phyloP scores from a whole-genome alignment of 805 yeast genomes.

The Spathaspora arborariae region DNA sequence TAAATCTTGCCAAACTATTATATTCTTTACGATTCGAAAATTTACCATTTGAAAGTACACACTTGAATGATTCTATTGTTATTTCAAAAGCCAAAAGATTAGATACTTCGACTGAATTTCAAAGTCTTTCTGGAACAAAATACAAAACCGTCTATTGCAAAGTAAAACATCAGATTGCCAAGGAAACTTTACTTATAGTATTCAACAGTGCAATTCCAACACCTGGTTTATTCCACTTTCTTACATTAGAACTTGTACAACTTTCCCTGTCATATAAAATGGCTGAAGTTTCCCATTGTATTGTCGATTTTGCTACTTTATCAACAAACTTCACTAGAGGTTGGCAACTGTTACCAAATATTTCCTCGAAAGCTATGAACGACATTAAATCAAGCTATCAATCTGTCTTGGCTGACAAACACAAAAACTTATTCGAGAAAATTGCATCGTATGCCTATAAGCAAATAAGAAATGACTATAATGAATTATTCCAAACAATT shows the following conservation, averaged over 20 bases:
- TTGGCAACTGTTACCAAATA: not conserved
- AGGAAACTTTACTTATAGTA: not conserved
- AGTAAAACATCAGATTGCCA: not conserved
- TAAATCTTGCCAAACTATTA: not conserved
- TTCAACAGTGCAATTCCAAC: not conserved
- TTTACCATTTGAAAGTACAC: not conserved
- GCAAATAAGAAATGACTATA: not conserved
- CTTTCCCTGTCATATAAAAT: not conserved
- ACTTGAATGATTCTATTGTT: not conserved
- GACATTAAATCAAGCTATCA: not conserved
- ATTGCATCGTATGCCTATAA: not conserved
- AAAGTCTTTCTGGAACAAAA: not conserved
- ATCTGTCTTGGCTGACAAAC: not conserved
- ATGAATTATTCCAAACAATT: not conserved
- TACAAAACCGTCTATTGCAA: not conserved
- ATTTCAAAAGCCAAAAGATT: not conserved
- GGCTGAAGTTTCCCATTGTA: not conserved
- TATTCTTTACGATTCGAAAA: not conserved
- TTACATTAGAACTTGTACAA: not conserved
- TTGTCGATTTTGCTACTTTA: not conserved
- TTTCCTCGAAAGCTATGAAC: not conserved
- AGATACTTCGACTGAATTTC: not conserved
- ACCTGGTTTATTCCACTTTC: not conserved
- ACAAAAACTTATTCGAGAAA: not conserved
- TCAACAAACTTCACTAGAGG: not conserved